Conservation (phyloP, 805 yeast species). For the Ogataea philodendri region DNA sequence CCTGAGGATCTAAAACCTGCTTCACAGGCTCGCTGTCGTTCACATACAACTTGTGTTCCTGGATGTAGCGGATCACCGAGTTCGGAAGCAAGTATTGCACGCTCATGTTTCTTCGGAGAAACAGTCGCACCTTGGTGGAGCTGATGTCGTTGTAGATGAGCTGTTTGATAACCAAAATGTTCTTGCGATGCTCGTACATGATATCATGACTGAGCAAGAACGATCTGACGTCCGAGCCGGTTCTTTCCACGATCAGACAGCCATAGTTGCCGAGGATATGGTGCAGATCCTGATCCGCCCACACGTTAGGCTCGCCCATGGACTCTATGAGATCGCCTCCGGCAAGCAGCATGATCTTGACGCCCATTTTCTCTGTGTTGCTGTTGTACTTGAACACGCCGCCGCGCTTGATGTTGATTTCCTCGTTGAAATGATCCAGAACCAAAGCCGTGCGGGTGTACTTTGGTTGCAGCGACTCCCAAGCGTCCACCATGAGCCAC, state of each 20-base stretch:
- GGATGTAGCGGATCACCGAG: slow-evolving; percentile 90
- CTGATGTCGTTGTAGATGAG: slow-evolving; percentile 94
- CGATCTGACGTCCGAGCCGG: slow-evolving; percentile 93
- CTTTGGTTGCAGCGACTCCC: slow-evolving; percentile 91
- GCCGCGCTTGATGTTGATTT: slow-evolving; percentile 84
- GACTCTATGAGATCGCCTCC: slow-evolving; percentile 97
- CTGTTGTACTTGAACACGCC: slow-evolving; percentile 68
- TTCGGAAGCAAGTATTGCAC: slow-evolving; percentile 94
- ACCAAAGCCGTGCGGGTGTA: slow-evolving; percentile 95
- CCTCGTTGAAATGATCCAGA: slow-evolving; percentile 94
- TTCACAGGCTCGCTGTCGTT: slow-evolving; percentile 92
- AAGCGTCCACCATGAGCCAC: slow-evolving; percentile 99
- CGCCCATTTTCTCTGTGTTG: slow-evolving; percentile 57
- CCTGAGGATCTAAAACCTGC: slow-evolving; percentile 56
- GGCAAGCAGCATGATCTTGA: slow-evolving; percentile 91
- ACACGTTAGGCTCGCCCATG: slow-evolving; percentile 99
- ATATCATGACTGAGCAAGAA: slow-evolving; percentile 91
- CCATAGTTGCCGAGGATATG: slow-evolving; percentile 96
- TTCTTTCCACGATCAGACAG: slow-evolving; percentile 92
- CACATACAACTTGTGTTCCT: slow-evolving; percentile 82
- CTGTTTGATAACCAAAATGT: slow-evolving; percentile 92
- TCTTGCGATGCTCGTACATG: slow-evolving; percentile 94
- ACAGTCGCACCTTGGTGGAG: slow-evolving; percentile 90
- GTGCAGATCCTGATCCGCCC: slow-evolving; percentile 95
- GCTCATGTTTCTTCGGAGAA: slow-evolving; percentile 92